Conservation (phyloP, 2,329 filamentous ascomycete species). For the Neophaeococcomyces mojaviensis region DNA sequence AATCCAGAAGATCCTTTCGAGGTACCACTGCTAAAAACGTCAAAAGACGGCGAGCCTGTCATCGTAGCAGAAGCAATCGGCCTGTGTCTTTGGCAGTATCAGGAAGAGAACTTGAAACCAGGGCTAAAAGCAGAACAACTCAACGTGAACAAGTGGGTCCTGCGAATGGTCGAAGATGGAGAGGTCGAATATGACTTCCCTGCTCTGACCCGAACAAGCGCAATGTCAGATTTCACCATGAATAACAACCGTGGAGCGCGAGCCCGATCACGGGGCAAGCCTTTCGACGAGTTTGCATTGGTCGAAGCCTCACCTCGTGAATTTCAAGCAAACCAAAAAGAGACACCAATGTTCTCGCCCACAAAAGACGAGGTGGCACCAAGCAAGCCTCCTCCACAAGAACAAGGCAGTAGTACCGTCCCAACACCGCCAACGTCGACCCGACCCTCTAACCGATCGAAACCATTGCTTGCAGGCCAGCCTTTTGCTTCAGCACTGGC, state of each 20-base stretch:
- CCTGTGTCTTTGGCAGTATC: constrained; percentile 54
- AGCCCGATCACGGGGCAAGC: constrained; percentile 53
- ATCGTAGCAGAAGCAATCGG: constrained; percentile 58
- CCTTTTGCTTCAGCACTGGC: constrained; percentile 40
- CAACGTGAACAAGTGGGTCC: constrained; percentile 56
- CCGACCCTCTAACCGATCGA: constrained; percentile 25
- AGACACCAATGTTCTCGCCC: constrained; percentile 45
- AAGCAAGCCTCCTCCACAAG: constrained; percentile 5
- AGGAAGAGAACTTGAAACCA: constrained; percentile 51
- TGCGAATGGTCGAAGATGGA: constrained; percentile 62
- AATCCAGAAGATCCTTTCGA: constrained; percentile 51
- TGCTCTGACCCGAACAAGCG: constrained; percentile 48
- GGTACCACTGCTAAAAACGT: constrained; percentile 48
- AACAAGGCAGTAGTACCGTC: background rate
- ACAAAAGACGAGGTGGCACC: constrained; percentile 27
- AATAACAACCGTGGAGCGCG: constrained; percentile 58
- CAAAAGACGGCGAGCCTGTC: constrained; percentile 47
- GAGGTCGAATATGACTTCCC: constrained; percentile 62
- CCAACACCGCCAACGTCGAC: constrained; percentile 18
- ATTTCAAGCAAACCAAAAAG: constrained; percentile 50
- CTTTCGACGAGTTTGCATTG: constrained; percentile 60
- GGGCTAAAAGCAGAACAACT: constrained; percentile 44
- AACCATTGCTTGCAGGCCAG: constrained; percentile 35
- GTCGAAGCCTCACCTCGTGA: constrained; percentile 52
- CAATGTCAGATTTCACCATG: constrained; percentile 57